These are phyloP conservation scores for Huntiella abstrusa DNA, from an alignment of 2,329 filamentous ascomycete genomes.

Conservation along the genomic window DNA sequence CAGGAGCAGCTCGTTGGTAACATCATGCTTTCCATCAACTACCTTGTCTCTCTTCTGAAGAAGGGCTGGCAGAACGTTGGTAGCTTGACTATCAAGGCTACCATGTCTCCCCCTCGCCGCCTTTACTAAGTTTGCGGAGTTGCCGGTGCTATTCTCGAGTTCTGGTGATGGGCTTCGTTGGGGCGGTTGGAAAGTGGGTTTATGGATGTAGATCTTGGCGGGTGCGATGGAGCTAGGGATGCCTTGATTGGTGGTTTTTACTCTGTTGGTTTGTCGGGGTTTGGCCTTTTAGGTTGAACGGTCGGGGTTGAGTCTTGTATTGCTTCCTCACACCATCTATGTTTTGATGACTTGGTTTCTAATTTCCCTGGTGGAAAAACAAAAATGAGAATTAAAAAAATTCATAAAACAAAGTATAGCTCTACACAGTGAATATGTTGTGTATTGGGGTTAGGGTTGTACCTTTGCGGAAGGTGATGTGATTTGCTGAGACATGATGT, in stretches of 20 bases:
- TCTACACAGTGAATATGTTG: too few species aligned
- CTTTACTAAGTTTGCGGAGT: slow-evolving; percentile 53
- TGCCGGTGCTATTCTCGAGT: neutral
- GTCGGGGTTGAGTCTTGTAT: neutral
- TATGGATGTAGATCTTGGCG: neutral
- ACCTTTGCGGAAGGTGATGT: too few species aligned
- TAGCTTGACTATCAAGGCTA: slow-evolving; percentile 98
- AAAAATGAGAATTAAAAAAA: slow-evolving; percentile 6
- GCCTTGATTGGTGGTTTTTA: neutral
- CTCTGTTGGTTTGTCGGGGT: neutral
- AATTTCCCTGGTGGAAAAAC: neutral
- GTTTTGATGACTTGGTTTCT: neutral
- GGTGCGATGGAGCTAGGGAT: neutral
- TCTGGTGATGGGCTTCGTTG: neutral
- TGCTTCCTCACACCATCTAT: neutral
- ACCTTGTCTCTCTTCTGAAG: slow-evolving; percentile 97
- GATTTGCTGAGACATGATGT: too few species aligned
- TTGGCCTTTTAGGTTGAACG: neutral
- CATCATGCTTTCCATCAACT: slow-evolving; percentile 99
- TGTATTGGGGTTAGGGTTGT: too few species aligned
- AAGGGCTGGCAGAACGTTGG: slow-evolving; percentile 99
- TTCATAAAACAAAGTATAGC: neutral
- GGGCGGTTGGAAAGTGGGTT: neutral
- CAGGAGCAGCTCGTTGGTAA: slow-evolving; percentile 92
- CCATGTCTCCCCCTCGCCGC: slow-evolving; percentile 97